phyloP scores from a whole-genome alignment of 2,329 filamentous ascomycete genomes.

The Raffaelea deltoideospora region DNA sequence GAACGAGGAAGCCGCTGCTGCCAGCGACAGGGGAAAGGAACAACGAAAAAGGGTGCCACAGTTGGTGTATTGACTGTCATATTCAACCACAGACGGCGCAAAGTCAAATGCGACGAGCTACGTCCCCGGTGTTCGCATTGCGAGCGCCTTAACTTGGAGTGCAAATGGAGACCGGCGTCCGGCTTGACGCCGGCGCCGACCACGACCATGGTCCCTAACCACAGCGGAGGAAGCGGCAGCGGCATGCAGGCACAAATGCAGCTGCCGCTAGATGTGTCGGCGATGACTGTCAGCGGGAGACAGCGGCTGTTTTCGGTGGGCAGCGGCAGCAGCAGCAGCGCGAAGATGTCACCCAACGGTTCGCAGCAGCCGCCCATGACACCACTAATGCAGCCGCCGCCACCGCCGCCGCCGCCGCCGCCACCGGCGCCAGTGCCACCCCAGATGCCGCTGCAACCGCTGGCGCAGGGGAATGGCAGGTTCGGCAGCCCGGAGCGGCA shows the following conservation, averaged over 20 bases:
- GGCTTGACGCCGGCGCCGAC: neutral
- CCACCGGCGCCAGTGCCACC: too few species aligned
- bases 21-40: neutral
- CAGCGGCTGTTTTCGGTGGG: neutral
- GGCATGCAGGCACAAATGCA: too few species aligned
- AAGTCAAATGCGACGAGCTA: constrained; percentile 32
- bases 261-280: too few species aligned
- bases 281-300: neutral
- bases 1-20: neutral
- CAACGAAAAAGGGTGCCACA: neutral
- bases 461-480: too few species aligned
- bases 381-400: too few species aligned
- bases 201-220: neutral
- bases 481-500: too few species aligned
- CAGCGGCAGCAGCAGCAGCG: neutral
- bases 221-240: neutral
- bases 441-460: too few species aligned
- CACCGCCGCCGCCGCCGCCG: too few species aligned
- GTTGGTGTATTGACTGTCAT: neutral
- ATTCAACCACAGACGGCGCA: constrained; percentile 24
- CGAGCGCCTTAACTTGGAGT: constrained; percentile 35
- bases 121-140: constrained; percentile 37
- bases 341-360: too few species aligned
- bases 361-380: too few species aligned
- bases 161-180: constrained; percentile 25